These are phyloP conservation scores for Carpinus fangiana DNA, from an alignment of 306 rosid genomes.

Conservation along the genomic window DNA sequence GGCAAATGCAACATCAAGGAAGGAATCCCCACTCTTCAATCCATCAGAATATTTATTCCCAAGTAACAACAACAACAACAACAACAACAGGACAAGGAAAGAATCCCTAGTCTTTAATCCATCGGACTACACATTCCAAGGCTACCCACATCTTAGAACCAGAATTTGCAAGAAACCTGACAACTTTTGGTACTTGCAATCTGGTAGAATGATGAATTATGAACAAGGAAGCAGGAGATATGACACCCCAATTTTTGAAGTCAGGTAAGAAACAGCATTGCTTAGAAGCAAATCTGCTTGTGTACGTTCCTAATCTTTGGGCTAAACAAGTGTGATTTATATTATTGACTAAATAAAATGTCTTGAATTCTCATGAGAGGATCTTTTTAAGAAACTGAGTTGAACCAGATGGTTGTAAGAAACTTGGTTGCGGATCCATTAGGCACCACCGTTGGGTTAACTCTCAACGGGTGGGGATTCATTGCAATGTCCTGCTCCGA, in stretches of 20 bases:
- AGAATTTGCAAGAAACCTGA: conserved; percentile 40
- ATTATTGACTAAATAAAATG: conserved; percentile 11
- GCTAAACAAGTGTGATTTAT: conserved; percentile 7
- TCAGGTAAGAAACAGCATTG: conserved; percentile 46
- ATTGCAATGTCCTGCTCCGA: too few relatives aligned
- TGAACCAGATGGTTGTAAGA: too few relatives aligned
- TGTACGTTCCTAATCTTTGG: conserved; percentile 38
- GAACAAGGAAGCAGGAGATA: conserved; percentile 35
- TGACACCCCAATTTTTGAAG: conserved; percentile 64
- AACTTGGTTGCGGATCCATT: too few relatives aligned
- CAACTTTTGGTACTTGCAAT: conserved; percentile 47
- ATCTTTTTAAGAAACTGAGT: too few relatives aligned
- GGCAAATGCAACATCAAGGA: conserved; percentile 46
- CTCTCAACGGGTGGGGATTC: too few relatives aligned
- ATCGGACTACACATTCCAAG: conserved; percentile 53
- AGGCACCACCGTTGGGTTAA: too few relatives aligned
- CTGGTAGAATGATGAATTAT: conserved; percentile 33
- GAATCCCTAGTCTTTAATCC: conserved; percentile 52
- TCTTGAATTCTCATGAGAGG: not conserved
- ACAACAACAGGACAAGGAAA: conserved; percentile 5
- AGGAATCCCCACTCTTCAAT: conserved; percentile 45
- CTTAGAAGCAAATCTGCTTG: conserved; percentile 52
- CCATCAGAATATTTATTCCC: conserved; percentile 31
- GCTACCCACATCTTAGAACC: conserved; percentile 67
- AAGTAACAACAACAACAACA: conserved; percentile 25